phyloP scores from a whole-genome alignment of 78 protist species.

The Dictyostelium firmibasis region DNA sequence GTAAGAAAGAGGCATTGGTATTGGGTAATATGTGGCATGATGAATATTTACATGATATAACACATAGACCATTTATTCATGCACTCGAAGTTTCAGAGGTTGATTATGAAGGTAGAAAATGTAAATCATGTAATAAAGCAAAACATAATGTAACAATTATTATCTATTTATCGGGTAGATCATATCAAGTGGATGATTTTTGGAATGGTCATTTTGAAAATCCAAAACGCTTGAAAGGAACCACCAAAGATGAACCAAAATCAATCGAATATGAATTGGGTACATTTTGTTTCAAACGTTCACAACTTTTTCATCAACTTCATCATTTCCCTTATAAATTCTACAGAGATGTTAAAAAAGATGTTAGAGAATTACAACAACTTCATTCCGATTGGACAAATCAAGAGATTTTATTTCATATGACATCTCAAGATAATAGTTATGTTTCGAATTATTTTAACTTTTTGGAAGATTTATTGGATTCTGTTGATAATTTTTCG shows the following conservation, averaged over 20 bases:
- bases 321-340: slow-evolving; percentile 59
- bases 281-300: slow-evolving; percentile 35
- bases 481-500: neutral
- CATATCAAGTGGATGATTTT: slow-evolving; percentile 44
- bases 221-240: slow-evolving; percentile 10
- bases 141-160: neutral
- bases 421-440: neutral
- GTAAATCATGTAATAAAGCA: slow-evolving; percentile 42
- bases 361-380: slow-evolving; percentile 1
- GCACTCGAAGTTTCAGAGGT: neutral
- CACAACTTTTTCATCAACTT: slow-evolving; percentile 38
- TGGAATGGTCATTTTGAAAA: slow-evolving; percentile 53
- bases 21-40: slow-evolving; percentile 53
- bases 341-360: slow-evolving; percentile 5
- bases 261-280: slow-evolving; percentile 33
- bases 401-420: neutral
- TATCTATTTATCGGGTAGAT: neutral
- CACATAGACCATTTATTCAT: slow-evolving; percentile 15
- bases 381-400: neutral
- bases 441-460: neutral
- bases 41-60: neutral
- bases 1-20: slow-evolving; percentile 47
- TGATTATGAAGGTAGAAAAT: neutral
- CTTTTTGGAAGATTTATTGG: neutral
- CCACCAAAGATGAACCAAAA: neutral